A percentile compares a stretch with the other conserved stretches of the same genome.
These are phyloP conservation scores for Fragaria iinumae DNA, from an alignment of 306 rosid species.

Conservation along the genomic window DNA sequence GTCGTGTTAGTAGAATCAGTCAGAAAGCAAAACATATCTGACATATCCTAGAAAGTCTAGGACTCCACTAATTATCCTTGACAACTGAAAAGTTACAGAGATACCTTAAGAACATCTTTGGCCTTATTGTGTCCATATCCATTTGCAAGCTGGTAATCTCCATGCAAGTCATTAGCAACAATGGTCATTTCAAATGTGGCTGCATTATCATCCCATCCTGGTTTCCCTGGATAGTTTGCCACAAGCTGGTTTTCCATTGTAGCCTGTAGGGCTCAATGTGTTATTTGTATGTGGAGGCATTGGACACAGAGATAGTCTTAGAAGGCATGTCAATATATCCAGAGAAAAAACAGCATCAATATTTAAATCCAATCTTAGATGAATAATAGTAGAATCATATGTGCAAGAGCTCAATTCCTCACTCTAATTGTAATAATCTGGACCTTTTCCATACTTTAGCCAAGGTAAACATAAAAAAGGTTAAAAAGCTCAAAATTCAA, in stretches of 20 bases:
- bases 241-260: conserved; percentile 56
- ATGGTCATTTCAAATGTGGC: conserved; percentile 76
- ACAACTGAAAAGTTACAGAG: background rate
- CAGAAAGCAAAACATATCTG: background rate
- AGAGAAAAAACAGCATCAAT: background rate
- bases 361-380: background rate
- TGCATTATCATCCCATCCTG: conserved; percentile 87
- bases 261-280: conserved; percentile 45
- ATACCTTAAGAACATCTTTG: conserved; percentile 64
- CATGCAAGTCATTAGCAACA: conserved; percentile 59
- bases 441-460: conserved; percentile 3
- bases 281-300: conserved; percentile 12
- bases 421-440: background rate
- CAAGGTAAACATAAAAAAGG: background rate
- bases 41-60: background rate
- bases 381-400: background rate
- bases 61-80: background rate
- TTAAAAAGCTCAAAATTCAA: background rate
- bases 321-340: conserved; percentile 18
- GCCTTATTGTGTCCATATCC: conserved; percentile 70
- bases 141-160: conserved; percentile 94
- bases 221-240: conserved; percentile 68
- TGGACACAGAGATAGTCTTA: conserved; percentile 2
- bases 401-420: background rate
- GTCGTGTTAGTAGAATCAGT: background rate